Evolutionary conservation across 2,329 filamentous ascomycete species (phyloP).

Genomic region (Paracoccidioides brasiliensis): DNA sequence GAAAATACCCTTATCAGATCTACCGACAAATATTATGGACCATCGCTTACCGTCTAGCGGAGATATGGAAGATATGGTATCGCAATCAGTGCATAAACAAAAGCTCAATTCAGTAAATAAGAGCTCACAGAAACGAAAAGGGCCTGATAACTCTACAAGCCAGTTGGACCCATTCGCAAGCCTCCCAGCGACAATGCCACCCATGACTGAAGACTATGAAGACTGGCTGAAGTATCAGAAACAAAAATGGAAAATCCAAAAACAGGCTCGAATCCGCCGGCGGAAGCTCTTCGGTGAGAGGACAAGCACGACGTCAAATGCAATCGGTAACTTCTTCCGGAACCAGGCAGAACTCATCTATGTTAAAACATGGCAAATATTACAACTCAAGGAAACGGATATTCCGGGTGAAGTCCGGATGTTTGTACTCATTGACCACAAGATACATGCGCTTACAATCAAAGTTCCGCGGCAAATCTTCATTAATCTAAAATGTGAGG

Average conservation of each 20-base stretch:
- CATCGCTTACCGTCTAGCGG: constrained; percentile 42
- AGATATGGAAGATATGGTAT: constrained; percentile 63
- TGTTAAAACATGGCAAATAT: constrained; percentile 85
- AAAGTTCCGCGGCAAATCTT: constrained; percentile 82
- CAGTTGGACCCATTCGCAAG: constrained; percentile 66
- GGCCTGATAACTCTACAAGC: constrained; percentile 50
- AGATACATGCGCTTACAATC: constrained; percentile 76
- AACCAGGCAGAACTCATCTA: constrained; percentile 86
- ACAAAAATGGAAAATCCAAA: constrained; percentile 97
- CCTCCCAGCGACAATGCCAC: constrained; percentile 72
- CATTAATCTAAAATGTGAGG: constrained; percentile 76
- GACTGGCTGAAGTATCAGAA: constrained; percentile 92
- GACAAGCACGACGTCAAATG: constrained; percentile 46
- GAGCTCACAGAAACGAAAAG: constrained; percentile 56
- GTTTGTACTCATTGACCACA: constrained; percentile 84
- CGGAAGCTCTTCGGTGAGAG: constrained; percentile 89
- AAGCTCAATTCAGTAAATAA: constrained; percentile 47
- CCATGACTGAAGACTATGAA: constrained; percentile 71
- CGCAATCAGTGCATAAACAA: constrained; percentile 55
- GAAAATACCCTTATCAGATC: constrained; percentile 52
- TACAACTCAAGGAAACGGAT: constrained; percentile 74
- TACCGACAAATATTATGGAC: constrained; percentile 49
- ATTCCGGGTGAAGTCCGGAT: constrained; percentile 76
- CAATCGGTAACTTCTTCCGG: constrained; percentile 62
- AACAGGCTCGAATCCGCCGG: constrained; percentile 69